phyloP scores from a whole-genome alignment of 2,329 filamentous ascomycete genomes.

The Helminthosporium solani region DNA sequence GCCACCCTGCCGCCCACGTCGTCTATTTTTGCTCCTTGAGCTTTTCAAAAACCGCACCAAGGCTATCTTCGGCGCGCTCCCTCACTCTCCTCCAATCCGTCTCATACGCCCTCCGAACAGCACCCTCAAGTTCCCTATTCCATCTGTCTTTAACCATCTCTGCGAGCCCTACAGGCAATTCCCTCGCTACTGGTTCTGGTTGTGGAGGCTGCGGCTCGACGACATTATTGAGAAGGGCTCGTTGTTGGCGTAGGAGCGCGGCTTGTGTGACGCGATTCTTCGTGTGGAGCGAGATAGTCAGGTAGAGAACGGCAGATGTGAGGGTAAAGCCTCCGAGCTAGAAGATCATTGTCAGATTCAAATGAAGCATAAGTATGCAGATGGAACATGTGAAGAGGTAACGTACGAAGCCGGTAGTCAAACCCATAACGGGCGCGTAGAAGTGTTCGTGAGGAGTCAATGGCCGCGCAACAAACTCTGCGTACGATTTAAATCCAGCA shows the following conservation, averaged over 20 bases:
- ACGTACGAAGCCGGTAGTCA: slow-evolving; percentile 54
- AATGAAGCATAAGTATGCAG: neutral
- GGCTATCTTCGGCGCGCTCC: slow-evolving; percentile 45
- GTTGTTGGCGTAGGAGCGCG: slow-evolving; percentile 49
- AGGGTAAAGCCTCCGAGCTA: slow-evolving; percentile 55
- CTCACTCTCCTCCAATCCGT: slow-evolving; percentile 48
- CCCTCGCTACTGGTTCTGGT: slow-evolving; percentile 42
- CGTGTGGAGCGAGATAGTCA: slow-evolving; percentile 47
- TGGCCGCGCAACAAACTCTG: neutral
- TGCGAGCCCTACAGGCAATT: slow-evolving; percentile 43
- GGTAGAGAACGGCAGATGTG: slow-evolving; percentile 47
- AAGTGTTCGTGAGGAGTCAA: neutral
- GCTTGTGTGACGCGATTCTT: slow-evolving; percentile 50
- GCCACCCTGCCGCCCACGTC: neutral
- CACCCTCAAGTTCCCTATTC: slow-evolving; percentile 50
- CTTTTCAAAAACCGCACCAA: slow-evolving; percentile 37
- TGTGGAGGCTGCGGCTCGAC: slow-evolving; percentile 45
- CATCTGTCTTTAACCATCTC: slow-evolving; percentile 54
- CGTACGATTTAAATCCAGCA: neutral
- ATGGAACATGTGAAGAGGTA: neutral
- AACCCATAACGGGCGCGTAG: slow-evolving; percentile 45
- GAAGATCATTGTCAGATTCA: slow-evolving; percentile 4
- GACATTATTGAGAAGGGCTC: slow-evolving; percentile 45
- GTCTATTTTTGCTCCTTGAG: slow-evolving; percentile 33
- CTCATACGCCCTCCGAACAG: slow-evolving; percentile 46